Percentiles rank a stretch among this genome's conserved stretches.
These are phyloP conservation scores for Paspalum notatum DNA, from an alignment of 176 grass and related monocot species.

Conservation along the genomic window DNA sequence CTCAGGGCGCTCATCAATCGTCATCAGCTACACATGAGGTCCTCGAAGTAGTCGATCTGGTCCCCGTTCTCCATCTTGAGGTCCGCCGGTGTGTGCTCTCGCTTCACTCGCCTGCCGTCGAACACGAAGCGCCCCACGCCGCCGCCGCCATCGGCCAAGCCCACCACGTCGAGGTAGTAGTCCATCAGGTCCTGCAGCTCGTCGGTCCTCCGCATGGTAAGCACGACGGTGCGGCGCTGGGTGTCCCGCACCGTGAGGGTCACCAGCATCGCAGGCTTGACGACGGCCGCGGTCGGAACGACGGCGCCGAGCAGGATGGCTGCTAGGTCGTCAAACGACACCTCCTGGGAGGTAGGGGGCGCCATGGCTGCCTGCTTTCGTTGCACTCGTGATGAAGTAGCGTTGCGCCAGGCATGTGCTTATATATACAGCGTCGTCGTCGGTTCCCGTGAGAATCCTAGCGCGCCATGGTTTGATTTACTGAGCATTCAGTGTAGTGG, in stretches of 20 bases:
- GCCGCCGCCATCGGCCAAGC: not conserved
- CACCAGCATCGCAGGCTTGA: not conserved
- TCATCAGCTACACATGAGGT: not conserved
- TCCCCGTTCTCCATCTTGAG: constrained; percentile 1
- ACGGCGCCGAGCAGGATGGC: too few species aligned
- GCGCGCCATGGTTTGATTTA: too few species aligned
- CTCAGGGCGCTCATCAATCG: not conserved
- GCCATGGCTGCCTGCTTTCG: too few species aligned
- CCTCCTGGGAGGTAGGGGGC: too few species aligned
- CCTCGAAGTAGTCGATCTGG: constrained; percentile 10
- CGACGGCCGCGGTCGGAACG: not conserved
- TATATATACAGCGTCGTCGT: too few species aligned
- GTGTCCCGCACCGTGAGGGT: not conserved
- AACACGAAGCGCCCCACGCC: not conserved
- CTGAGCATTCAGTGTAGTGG: too few species aligned
- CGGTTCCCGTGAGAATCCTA: too few species aligned
- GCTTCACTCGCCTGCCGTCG: not conserved
- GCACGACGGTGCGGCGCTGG: not conserved
- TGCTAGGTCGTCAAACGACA: too few species aligned
- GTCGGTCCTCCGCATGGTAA: constrained; percentile 11
- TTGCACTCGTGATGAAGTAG: too few species aligned
- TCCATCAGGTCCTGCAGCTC: constrained; percentile 19
- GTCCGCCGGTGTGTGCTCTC: not conserved
- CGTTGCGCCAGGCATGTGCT: too few species aligned
- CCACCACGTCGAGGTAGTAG: constrained; percentile 14